A percentile compares a stretch with the other conserved stretches of the same genome.
Evolutionary conservation across 2,329 filamentous ascomycete genomes (phyloP).

Genomic region (Teratosphaeria epicoccoides): DNA sequence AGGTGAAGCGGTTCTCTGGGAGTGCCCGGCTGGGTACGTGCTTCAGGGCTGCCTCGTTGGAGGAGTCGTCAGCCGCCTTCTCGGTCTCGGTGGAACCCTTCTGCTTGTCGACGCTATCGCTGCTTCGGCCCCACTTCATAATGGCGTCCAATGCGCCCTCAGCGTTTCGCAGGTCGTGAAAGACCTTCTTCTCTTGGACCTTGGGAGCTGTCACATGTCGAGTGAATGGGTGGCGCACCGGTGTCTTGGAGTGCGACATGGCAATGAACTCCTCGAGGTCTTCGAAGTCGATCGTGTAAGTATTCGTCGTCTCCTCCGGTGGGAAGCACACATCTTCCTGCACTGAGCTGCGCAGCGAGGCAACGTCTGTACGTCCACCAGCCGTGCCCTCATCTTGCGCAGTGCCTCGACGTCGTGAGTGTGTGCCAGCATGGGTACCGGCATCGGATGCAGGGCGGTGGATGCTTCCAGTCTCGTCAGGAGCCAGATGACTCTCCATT

Average conservation of each 20-base stretch:
- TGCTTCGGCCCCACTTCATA: conserved; percentile 20
- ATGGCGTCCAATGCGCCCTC: conserved; percentile 14
- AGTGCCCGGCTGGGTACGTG: conserved; percentile 16
- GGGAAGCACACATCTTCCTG: conserved; percentile 89
- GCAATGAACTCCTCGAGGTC: conserved; percentile 86
- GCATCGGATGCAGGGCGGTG: conserved; percentile 58
- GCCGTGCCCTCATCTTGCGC: conserved; percentile 49
- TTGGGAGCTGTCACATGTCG: conserved; percentile 17
- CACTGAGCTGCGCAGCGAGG: conserved; percentile 57
- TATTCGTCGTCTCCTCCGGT: conserved; percentile 64
- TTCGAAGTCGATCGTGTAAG: conserved; percentile 81
- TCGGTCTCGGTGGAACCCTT: conserved; percentile 18
- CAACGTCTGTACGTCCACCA: conserved; percentile 47
- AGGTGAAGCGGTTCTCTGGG: conserved; percentile 71
- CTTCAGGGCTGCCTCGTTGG: conserved; percentile 11
- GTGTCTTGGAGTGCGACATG: conserved; percentile 40
- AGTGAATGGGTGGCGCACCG: conserved; percentile 33
- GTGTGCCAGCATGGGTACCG: conserved; percentile 41
- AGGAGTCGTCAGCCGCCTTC: conserved; percentile 32
- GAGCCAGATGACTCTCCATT: conserved; percentile 48
- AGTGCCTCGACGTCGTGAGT: conserved; percentile 45
- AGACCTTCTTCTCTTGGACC: conserved; percentile 37
- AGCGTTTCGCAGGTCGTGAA: conserved; percentile 48
- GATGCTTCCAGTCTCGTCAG: conserved; percentile 48
- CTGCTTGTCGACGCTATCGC: conserved; percentile 20